phyloP scores from a whole-genome alignment of 2,329 filamentous ascomycete species.

The Nannizziopsis arthrosporioides region DNA sequence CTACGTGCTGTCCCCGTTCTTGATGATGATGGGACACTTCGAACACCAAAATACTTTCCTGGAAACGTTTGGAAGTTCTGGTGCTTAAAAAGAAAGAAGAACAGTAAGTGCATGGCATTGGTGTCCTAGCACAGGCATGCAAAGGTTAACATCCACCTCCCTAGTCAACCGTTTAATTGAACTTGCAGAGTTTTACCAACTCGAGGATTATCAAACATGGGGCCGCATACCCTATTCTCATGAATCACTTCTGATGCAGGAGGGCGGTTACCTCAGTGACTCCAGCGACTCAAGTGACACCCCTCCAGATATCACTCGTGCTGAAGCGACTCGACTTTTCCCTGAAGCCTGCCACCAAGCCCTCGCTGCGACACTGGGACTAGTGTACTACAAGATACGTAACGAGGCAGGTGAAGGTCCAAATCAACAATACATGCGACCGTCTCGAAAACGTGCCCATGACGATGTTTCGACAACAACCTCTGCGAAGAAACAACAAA shows the following conservation, averaged over 20 bases:
- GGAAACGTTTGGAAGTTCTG: slow-evolving; percentile 33
- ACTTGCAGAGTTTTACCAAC: slow-evolving; percentile 31
- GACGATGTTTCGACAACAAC: slow-evolving; percentile 26
- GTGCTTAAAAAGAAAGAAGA: slow-evolving; percentile 32
- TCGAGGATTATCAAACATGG: slow-evolving; percentile 32
- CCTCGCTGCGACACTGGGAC: slow-evolving; percentile 29
- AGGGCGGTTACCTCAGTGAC: slow-evolving; percentile 24
- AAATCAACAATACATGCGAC: slow-evolving; percentile 19
- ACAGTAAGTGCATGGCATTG: slow-evolving; percentile 23
- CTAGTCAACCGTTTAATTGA: slow-evolving; percentile 31
- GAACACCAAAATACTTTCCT: slow-evolving; percentile 30
- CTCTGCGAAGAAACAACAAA: slow-evolving; percentile 27
- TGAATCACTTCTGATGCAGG: slow-evolving; percentile 20
- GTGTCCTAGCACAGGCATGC: neutral
- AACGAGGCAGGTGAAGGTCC: slow-evolving; percentile 31
- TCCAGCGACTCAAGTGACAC: slow-evolving; percentile 30
- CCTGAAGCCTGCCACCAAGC: slow-evolving; percentile 33
- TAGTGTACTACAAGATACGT: slow-evolving; percentile 34
- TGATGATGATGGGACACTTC: slow-evolving; percentile 25
- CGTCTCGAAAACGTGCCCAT: slow-evolving; percentile 27
- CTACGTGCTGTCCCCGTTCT: slow-evolving; percentile 29
- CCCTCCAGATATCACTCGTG: slow-evolving; percentile 25
- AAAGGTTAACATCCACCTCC: slow-evolving; percentile 2
- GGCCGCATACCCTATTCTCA: slow-evolving; percentile 24
- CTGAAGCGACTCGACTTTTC: slow-evolving; percentile 27